Evolutionary conservation across 2,329 filamentous ascomycete species (phyloP), one percentile per base, ranked within the genome.

Genomic region (Aspergillus calidoustus): DNA sequence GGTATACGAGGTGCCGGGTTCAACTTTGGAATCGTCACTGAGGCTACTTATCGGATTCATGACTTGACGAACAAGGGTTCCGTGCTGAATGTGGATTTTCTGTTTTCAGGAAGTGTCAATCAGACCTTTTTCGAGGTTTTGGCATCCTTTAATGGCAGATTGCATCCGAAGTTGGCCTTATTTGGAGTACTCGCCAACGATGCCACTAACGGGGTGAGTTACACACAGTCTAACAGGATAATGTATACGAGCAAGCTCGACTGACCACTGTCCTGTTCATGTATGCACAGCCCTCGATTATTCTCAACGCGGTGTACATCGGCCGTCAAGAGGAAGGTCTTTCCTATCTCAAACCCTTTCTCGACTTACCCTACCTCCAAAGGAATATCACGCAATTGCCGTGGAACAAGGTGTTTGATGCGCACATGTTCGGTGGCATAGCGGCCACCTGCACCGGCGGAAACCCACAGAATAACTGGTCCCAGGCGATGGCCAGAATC

Each of bases 11-110:
- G 57, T 4, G 57, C 57, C n/a, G 57, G 57, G 1, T 54, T 46
- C 50, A 60, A 60, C 15, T 60, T 54, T 23, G 57, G 57, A 3
- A 41, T 60, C 28, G 57, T 60, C 8, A 49, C 44, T 13, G 43
- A 48, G 51, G 57, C 57, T 2, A 60, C 50, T 4, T 60, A 50
- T 38, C 7, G 3, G 3, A 49, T 54, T 13, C 28, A 60, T 23
- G 57, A 60, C 15, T 17, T 49, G 4, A 55, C 51, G 2, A 54
- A 60, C 15, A 19, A 22, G 9, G 57, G 57, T 0, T 19, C n/a
- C n/a, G 46, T 60, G 7, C 7, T 54, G 15, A 49, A 49, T 17
- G 50, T 43, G 13, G 51, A 60, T 17, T 54, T 60, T 19, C 1
- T 54, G 19, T 60, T 54, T n/a, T 25, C 57, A 7, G 50, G n/a